Conservation (phyloP, 495 filamentous ascomycete genomes). For the Apiosordaria backusii region DNA sequence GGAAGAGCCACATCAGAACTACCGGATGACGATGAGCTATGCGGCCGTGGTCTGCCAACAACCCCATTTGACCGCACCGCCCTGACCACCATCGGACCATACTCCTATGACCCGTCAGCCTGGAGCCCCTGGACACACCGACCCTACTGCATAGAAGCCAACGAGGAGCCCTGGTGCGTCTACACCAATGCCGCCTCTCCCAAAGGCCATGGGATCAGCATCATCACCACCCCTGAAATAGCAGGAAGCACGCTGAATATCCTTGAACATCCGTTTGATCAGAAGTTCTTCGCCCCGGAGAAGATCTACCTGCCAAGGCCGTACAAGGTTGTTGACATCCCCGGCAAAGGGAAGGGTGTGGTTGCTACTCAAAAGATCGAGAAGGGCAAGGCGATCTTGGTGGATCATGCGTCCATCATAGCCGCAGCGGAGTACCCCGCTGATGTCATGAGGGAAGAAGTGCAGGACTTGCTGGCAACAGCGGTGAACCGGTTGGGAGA, state of each 20-base stretch:
- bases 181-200: slow-evolving; percentile 33
- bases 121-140: slow-evolving; percentile 36
- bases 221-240: slow-evolving; percentile 34
- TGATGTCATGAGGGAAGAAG: slow-evolving; percentile 24
- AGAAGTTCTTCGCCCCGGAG: slow-evolving; percentile 17
- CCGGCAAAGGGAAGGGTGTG: slow-evolving; percentile 32
- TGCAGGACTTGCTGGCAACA: slow-evolving; percentile 27
- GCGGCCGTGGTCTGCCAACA: not conserved
- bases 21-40: not conserved
- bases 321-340: slow-evolving; percentile 27
- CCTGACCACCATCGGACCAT: not conserved
- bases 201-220: slow-evolving; percentile 24
- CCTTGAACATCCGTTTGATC: slow-evolving; percentile 18
- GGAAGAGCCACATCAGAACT: not conserved
- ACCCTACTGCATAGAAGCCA: slow-evolving; percentile 27
- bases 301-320: slow-evolving; percentile 12
- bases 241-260: slow-evolving; percentile 26
- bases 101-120: slow-evolving; percentile 6
- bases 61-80: not conserved
- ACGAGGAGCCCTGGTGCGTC: slow-evolving; percentile 30
- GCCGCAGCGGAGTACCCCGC: slow-evolving; percentile 28
- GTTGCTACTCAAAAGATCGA: slow-evolving; percentile 30
- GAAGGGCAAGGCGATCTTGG: slow-evolving; percentile 28
- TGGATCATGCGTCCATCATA: slow-evolving; percentile 29
- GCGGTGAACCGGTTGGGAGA: slow-evolving; percentile 27